Evolutionary conservation across 164 flowering plant species (phyloP).

Genomic region (Euptelea pleiosperma): DNA sequence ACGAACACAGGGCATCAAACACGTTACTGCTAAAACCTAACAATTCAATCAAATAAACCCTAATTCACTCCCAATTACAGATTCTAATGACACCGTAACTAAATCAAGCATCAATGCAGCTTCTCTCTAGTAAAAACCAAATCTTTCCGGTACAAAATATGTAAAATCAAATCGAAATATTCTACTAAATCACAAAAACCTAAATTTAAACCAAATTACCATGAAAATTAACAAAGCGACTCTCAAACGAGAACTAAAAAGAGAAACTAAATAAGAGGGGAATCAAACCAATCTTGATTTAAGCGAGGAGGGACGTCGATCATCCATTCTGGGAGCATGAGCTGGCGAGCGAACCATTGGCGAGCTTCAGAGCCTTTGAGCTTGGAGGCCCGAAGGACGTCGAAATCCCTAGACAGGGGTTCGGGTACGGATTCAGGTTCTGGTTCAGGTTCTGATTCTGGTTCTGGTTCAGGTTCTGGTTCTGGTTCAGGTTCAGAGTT

Average conservation of each 20-base stretch:
- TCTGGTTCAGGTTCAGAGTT: conserved; percentile 19
- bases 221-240: neutral
- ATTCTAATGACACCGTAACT: neutral
- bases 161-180: neutral
- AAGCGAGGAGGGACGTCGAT: conserved; percentile 83
- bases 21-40: no score
- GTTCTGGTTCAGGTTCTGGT: conserved; percentile 18
- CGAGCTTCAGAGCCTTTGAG: conserved; percentile 78
- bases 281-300: conserved; percentile 57
- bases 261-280: neutral
- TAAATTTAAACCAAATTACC: neutral
- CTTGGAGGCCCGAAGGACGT: conserved; percentile 62
- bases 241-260: neutral
- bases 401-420: conserved; percentile 30
- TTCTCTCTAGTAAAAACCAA: neutral
- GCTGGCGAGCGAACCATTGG: conserved; percentile 79
- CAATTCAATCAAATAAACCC: conserved; percentile 1
- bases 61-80: neutral
- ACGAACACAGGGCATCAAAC: no score
- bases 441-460: conserved; percentile 15
- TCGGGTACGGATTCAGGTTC: conserved; percentile 9
- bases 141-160: no score
- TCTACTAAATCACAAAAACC: neutral
- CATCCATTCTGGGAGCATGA: conserved; percentile 99
- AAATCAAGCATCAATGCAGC: neutral